A percentile compares a stretch with the other conserved stretches of the same genome.
These are phyloP conservation scores for Exophiala aquamarina DNA, from an alignment of 2,329 filamentous ascomycete species.

Conservation along the genomic window DNA sequence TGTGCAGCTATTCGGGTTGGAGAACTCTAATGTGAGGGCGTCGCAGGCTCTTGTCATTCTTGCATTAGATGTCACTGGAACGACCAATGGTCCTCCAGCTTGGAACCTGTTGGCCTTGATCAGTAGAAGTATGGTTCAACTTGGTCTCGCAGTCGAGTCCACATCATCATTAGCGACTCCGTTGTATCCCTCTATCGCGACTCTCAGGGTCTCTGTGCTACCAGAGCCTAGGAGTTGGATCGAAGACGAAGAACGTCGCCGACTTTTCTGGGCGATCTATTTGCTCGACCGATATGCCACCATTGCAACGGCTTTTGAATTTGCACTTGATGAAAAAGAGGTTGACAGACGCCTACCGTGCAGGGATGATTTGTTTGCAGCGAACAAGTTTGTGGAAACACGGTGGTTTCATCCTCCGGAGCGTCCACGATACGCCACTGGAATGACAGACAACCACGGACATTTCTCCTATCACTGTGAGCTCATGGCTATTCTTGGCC, in stretches of 20 bases:
- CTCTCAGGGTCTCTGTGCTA: constrained; percentile 77
- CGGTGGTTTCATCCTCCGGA: constrained; percentile 69
- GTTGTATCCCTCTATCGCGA: constrained; percentile 82
- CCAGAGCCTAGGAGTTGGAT: constrained; percentile 82
- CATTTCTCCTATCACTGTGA: constrained; percentile 90
- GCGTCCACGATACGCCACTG: constrained; percentile 61
- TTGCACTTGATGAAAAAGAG: constrained; percentile 83
- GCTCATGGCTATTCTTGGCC: constrained; percentile 80
- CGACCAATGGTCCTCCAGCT: constrained; percentile 83
- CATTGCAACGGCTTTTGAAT: constrained; percentile 87
- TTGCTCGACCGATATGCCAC: constrained; percentile 87
- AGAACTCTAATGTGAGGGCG: constrained; percentile 85
- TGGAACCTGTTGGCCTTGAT: constrained; percentile 92
- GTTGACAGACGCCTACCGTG: constrained; percentile 86
- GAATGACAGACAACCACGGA: constrained; percentile 77
- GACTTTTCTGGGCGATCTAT: constrained; percentile 94
- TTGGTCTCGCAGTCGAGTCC: constrained; percentile 80
- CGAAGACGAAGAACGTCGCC: constrained; percentile 80
- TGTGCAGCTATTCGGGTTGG: constrained; percentile 82
- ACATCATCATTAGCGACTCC: constrained; percentile 78
- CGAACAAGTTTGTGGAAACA: constrained; percentile 81
- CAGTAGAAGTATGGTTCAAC: constrained; percentile 81
- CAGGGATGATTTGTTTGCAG: constrained; percentile 80
- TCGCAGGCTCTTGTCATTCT: constrained; percentile 85
- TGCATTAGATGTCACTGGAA: constrained; percentile 79